Conservation (phyloP, 2,329 filamentous ascomycete genomes). For the Claviceps purpurea region DNA sequence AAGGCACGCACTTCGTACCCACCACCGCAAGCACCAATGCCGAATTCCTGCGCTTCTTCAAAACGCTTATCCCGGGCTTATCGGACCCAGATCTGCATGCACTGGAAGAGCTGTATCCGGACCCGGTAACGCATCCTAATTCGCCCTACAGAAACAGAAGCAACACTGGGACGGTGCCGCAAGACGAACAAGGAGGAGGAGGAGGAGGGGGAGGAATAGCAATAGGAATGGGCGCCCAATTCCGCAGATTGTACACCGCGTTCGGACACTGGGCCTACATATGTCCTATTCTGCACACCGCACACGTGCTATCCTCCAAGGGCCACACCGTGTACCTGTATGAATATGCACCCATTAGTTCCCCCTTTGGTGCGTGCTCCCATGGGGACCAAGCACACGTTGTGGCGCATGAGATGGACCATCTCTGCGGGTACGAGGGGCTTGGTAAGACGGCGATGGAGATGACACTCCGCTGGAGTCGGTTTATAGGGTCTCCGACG, state of each 20-base stretch:
- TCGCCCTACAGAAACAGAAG: neutral
- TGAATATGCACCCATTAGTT: conserved; percentile 40
- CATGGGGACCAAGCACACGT: conserved; percentile 33
- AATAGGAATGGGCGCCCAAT: conserved; percentile 31
- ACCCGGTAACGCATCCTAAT: neutral
- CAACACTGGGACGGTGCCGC: neutral
- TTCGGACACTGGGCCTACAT: conserved; percentile 55
- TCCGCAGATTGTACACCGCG: conserved; percentile 42
- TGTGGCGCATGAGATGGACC: conserved; percentile 28
- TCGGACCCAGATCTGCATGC: conserved; percentile 9
- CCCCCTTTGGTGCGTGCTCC: conserved; percentile 24
- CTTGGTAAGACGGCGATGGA: conserved; percentile 12
- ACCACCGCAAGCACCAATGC: conserved; percentile 28
- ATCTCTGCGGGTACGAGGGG: conserved; percentile 21
- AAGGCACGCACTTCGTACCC: conserved; percentile 53
- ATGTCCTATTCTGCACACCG: conserved; percentile 48
- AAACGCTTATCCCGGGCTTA: conserved; percentile 44
- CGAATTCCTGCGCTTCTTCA: conserved; percentile 49
- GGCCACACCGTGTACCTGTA: conserved; percentile 38
- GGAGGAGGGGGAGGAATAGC: neutral
- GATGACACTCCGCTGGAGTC: neutral
- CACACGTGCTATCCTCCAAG: conserved; percentile 22
- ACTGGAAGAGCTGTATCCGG: neutral
- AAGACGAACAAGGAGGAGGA: neutral
- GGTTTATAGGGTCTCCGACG: neutral